Base-by-base conservation (phyloP, 192 early-diverging fungal genomes). In the Backusella luteola region DNA sequence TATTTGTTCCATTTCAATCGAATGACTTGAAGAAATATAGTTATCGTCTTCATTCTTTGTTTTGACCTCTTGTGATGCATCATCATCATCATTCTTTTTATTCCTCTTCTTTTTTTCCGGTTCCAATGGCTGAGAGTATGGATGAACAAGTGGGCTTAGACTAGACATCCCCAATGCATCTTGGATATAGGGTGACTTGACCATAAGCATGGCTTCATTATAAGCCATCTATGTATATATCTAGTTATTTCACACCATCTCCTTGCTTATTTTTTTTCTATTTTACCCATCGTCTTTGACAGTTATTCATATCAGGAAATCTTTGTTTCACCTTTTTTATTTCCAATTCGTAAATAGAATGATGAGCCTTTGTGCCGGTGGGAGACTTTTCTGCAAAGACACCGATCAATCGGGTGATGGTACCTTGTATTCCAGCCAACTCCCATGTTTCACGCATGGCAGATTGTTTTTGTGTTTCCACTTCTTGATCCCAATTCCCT, bases 271-370 rank as follows among this genome's bases (percentile, higher is more conserved):
- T 26, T 44, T 32, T 12, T 70, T 39, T 9, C n/a, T 42, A 52
- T 29, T 32, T 72, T 46, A 72, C 70, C 70, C 70, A 72, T 72
- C 70, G 39, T 72, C 70, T 44, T 29, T 46, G 39, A 46, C 70
- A 44, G n/a, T 44, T 32, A 15, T 71, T 71, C 26, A 19, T 21
- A 52, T 32, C 39, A 44, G 70, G 70, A 44, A 44, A 71, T 11
- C 32, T 46, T 4, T 71, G 39, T 29, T 12, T 32, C 19, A 46
- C 70, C 41, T 71, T 42, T n/a, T 14, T 9, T 4, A 42, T 42
- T 46, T 71, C 41, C 9, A 71, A 44, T 32, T 71, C 70, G 7
- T 72, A 72, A 9, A 72, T 49, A 6, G 8, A 72, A 19, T 72
- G 70, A 34, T 72, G 29, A 1, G 42, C 70, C 17, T 32, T 23